Evolutionary conservation across 1,139 yeast species (phyloP).

Genomic region (Suzukiozyma palmioleophila): DNA sequence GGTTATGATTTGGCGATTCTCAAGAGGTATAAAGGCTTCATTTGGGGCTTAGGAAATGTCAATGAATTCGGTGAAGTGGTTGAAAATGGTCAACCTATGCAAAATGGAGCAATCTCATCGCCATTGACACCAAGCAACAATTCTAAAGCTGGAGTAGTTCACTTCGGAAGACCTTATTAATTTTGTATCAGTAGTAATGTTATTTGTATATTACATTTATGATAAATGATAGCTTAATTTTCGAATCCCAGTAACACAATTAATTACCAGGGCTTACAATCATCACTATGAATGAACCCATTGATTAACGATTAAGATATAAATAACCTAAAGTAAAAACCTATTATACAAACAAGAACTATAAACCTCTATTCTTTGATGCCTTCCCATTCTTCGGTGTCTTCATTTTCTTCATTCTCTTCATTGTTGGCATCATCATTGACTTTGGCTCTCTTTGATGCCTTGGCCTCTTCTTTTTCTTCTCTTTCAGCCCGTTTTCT

Average conservation of each 20-base stretch:
- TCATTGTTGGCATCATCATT: constrained; percentile 12
- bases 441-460: constrained; percentile 12
- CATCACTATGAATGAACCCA: constrained; percentile 5
- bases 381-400: constrained; percentile 20
- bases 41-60: constrained; percentile 49
- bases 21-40: constrained; percentile 43
- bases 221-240: constrained; percentile 5
- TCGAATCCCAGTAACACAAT: too few species aligned
- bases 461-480: constrained; percentile 15
- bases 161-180: constrained; percentile 32
- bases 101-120: constrained; percentile 15
- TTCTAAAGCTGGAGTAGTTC: constrained; percentile 23
- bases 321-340: constrained; percentile 5
- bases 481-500: constrained; percentile 48
- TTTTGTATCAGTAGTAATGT: constrained; percentile 3
- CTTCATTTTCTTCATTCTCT: constrained; percentile 11
- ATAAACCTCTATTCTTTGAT: constrained; percentile 13
- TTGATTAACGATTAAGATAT: constrained; percentile 5
- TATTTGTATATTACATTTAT: constrained; percentile 8
- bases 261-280: background rate
- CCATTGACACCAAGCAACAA: constrained; percentile 22
- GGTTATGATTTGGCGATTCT: constrained; percentile 32
- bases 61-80: constrained; percentile 12
- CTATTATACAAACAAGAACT: constrained; percentile 7
- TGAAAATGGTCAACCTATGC: constrained; percentile 7